phyloP scores from a whole-genome alignment of 2,329 filamentous ascomycete genomes.

The Scleromitrula shiraiana region DNA sequence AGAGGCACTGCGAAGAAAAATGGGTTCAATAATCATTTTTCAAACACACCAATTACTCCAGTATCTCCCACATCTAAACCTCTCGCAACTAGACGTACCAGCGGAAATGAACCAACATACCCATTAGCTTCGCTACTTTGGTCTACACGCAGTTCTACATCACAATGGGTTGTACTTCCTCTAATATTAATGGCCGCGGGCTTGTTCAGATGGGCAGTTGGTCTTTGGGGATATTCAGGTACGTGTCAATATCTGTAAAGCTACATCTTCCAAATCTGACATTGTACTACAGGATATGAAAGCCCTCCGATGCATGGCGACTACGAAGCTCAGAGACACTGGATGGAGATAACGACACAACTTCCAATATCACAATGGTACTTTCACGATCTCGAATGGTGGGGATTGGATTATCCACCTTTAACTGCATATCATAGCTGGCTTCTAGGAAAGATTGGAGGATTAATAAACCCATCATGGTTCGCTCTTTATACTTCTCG shows the following conservation, averaged over 20 bases:
- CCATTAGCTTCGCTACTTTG: conserved; percentile 91
- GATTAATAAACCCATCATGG: conserved; percentile 72
- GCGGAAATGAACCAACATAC: conserved; percentile 43
- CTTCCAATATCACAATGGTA: conserved; percentile 94
- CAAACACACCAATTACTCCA: background rate
- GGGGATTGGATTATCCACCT: conserved; percentile 96
- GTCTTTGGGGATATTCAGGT: conserved; percentile 95
- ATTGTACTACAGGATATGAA: conserved; percentile 51
- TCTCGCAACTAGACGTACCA: conserved; percentile 2
- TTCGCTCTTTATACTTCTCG: conserved; percentile 79
- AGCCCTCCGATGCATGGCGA: conserved; percentile 90
- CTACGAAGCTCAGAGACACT: conserved; percentile 95
- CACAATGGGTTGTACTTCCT: conserved; percentile 88
- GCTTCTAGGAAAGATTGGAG: conserved; percentile 81
- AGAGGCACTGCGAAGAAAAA: too few species aligned
- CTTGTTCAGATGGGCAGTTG: conserved; percentile 86
- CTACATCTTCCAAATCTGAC: conserved; percentile 10
- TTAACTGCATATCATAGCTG: conserved; percentile 98
- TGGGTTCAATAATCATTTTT: background rate
- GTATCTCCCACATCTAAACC: background rate
- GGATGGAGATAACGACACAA: conserved; percentile 94
- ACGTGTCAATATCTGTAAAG: conserved; percentile 4
- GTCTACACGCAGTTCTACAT: conserved; percentile 75
- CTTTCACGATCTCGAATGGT: conserved; percentile 93
- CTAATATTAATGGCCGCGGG: conserved; percentile 84